Conservation (phyloP, 1,139 yeast genomes). For the Kluyveromyces sp. region DNA sequence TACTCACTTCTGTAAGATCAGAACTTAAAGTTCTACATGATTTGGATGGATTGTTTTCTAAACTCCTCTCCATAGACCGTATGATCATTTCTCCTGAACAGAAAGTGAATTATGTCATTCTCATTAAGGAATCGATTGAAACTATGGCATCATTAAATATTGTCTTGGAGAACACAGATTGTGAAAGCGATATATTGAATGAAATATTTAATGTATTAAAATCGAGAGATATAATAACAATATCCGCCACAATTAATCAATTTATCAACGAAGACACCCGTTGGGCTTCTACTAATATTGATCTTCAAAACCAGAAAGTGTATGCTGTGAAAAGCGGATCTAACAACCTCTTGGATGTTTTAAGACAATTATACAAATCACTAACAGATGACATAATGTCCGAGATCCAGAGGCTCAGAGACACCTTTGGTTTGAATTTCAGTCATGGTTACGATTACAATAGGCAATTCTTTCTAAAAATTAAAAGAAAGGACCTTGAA, state of each 20-base stretch:
- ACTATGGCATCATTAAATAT: constrained; percentile 14
- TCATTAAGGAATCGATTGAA: constrained; percentile 32
- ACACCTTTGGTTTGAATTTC: constrained; percentile 27
- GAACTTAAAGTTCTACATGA: constrained; percentile 31
- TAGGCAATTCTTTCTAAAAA: constrained; percentile 35
- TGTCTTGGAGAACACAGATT: constrained; percentile 14
- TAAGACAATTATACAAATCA: constrained; percentile 36
- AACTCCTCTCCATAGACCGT: constrained; percentile 24
- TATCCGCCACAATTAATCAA: constrained; percentile 27
- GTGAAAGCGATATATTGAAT: constrained; percentile 17
- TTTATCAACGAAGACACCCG: constrained; percentile 36
- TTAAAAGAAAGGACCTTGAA: constrained; percentile 19
- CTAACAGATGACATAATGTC: constrained; percentile 33
- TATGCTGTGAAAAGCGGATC: constrained; percentile 39
- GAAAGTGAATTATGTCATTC: constrained; percentile 34
- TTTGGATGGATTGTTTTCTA: constrained; percentile 33
- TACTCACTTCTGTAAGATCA: constrained; percentile 18
- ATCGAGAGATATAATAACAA: constrained; percentile 21
- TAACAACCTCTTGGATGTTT: constrained; percentile 41
- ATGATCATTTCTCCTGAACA: constrained; percentile 27
- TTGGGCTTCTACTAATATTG: constrained; percentile 36
- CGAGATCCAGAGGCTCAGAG: constrained; percentile 22
- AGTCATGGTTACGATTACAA: constrained; percentile 30
- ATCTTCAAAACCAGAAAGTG: constrained; percentile 37
- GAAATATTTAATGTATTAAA: constrained; percentile 30